Evolutionary conservation across 2,329 filamentous ascomycete species (phyloP), one percentile per base, ranked within the genome.

Genomic region (Karstenula rhodostoma): DNA sequence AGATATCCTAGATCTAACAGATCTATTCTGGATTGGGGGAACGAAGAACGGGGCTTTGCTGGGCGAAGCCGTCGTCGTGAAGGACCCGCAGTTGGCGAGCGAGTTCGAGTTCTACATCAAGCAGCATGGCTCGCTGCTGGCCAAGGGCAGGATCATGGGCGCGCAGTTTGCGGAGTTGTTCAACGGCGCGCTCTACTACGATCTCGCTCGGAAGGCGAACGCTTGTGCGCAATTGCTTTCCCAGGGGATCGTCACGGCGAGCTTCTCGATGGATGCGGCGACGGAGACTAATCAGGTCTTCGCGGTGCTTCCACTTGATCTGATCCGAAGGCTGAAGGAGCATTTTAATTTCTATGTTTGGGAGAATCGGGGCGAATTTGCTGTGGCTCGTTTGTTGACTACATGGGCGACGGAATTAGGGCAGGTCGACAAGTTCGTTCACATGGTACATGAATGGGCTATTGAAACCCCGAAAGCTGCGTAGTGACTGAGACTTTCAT

Each of bases 11-110:
- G 32, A 49, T 22, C 13, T 49, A 4, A 56, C 51, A 13, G 57
- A 59, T 33, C 27, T 59, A 3, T 56, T 59, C 44, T 56, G 51
- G 50, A 59, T 59, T n/a, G 57, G 57, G 17, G 57, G 57, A 4
- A 59, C 57, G 10, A 59, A 59, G 44, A 56, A 49, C 42, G 57
- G 57, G 15, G 51, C 57, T 7, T 22, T 59, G 43, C 42, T 59
- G 29, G 57, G 57, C 13, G 57, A 59, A 25, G 57, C 57, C 32
- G 50, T 59, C 12, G 50, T 59, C 33, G 42, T 59, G 23, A 59
- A 59, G 37, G 25, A 56, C 27, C 9, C 42, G 4, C 12, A 23
- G 17, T 29, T 59, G 10, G 42, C 25, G n/a, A 23, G 13, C 32
- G 57, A 59, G 4, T 55, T 59, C 33, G n/a, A 9, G 19, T 59